Base-by-base conservation (phyloP, 2,329 filamentous ascomycete species). In the Magnaporthiopsis rhizophila region DNA sequence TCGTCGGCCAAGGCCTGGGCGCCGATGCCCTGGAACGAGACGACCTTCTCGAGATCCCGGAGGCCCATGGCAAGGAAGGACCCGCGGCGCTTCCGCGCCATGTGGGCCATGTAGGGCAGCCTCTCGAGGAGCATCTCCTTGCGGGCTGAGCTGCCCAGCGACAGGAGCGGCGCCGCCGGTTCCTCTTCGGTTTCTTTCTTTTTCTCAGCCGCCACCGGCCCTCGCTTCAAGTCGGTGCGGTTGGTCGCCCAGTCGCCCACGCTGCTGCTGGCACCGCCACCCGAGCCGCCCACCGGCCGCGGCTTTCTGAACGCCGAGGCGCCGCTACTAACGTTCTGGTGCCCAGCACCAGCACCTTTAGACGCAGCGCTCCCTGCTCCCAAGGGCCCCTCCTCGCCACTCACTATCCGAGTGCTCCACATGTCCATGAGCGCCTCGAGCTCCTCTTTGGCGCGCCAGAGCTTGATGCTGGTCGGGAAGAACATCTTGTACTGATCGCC, bases 391-490 rank as follows among this genome's bases (percentile, higher is more conserved):
- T 81, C 82, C 58, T 86, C 83, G 3, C 85, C 84, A 64, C 81
- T 83, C 50, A 89, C 81, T 26, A 88, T 76, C 62, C 82, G 83
- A 0, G 82, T 79, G 0, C 87, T 85, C 82, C 89, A 91, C 65
- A 88, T 71, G 65, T 92, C 89, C 0, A 96, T 78, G 1, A 91
- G 74, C 0, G 85, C 87, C 66, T 91, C 89, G 7, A 94, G 82
- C 73, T 97, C 93, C 72, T 98, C 93, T 67, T 86, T 89, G 64
- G 87, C 84, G 66, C 89, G 84, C 92, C 93, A 97, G 13, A 97
- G 76, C 69, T 92, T 92, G 58, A 96, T 78, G 64, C 89, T 92
- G 0, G 87, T 87, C 0, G 95, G 95, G 71, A 95, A 99, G 69
- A 93, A 96, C 91, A 99, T 97, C 72, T 90, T 93, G 77, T 88